Evolutionary conservation across 768 basidiomycete genomes (phyloP).

Genomic region (Kwoniella bestiolae): DNA sequence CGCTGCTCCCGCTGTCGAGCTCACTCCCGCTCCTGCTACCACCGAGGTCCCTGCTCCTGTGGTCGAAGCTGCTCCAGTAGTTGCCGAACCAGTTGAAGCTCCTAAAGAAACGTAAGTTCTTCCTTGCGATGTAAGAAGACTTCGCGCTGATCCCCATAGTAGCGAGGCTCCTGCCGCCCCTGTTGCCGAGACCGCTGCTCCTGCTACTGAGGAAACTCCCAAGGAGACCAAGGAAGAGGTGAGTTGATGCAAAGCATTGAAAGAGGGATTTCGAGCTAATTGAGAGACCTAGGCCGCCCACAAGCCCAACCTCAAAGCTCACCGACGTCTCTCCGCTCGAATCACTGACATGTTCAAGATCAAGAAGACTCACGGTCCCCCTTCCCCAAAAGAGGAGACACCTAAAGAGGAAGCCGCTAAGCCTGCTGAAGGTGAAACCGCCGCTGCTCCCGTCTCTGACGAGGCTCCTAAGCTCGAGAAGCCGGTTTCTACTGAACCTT

Average conservation of each 20-base stretch:
- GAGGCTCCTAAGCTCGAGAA: constrained; percentile 86
- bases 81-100: constrained; percentile 18
- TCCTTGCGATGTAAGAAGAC: not conserved
- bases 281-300: not conserved
- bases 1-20: constrained; percentile 35
- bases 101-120: constrained; percentile 24
- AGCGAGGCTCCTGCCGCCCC: constrained; percentile 26
- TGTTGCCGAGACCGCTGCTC: constrained; percentile 58
- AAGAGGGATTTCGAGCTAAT: not conserved
- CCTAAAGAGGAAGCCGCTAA: constrained; percentile 61
- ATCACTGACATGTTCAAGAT: constrained; percentile 81
- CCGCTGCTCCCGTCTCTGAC: constrained; percentile 73
- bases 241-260: no score
- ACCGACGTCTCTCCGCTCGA: constrained; percentile 81
- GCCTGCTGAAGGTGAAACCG: constrained; percentile 52
- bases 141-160: not conserved
- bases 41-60: constrained; percentile 21
- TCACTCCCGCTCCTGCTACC: constrained; percentile 60
- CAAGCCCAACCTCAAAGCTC: constrained; percentile 64
- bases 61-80: constrained; percentile 17
- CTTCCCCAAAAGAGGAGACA: constrained; percentile 58
- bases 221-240: constrained; percentile 62
- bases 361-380: constrained; percentile 41
- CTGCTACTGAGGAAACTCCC: constrained; percentile 55
- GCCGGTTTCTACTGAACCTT: constrained; percentile 77